Evolutionary conservation across 768 basidiomycete genomes (phyloP).

Genomic region (Psilocybe azurescens): DNA sequence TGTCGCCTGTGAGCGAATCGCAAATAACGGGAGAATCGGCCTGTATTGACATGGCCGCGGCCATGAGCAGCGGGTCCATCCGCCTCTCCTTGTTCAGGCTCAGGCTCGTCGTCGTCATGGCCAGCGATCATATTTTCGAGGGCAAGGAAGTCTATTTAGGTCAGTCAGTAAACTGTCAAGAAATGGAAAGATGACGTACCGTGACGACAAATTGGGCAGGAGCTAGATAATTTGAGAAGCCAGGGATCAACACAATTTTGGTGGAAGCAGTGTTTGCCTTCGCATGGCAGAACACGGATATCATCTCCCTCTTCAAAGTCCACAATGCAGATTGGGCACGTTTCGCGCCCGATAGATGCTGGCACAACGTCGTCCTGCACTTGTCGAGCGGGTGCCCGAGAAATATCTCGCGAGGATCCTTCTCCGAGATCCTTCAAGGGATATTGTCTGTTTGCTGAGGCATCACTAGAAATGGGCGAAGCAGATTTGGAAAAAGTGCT

Average conservation of each 20-base stretch:
- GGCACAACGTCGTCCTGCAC: conserved; percentile 52
- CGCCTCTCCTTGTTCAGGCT: conserved; percentile 24
- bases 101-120: conserved; percentile 28
- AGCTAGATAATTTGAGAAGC: conserved; percentile 87
- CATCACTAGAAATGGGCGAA: conserved; percentile 9
- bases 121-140: conserved; percentile 59
- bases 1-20: conserved; percentile 52
- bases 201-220: conserved; percentile 92
- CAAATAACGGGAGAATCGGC: conserved; percentile 63
- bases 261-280: conserved; percentile 91
- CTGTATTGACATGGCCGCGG: conserved; percentile 25
- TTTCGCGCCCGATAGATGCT: conserved; percentile 77
- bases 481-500: not conserved
- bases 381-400: conserved; percentile 11
- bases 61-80: conserved; percentile 6
- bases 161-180: not conserved
- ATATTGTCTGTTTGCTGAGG: not conserved
- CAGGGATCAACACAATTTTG: conserved; percentile 91
- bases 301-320: conserved; percentile 96
- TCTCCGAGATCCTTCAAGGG: conserved; percentile 23
- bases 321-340: conserved; percentile 93
- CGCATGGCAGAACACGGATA: conserved; percentile 88
- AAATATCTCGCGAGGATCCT: conserved; percentile 17
- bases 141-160: conserved; percentile 57
- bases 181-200: conserved; percentile 48